phyloP scores from a whole-genome alignment of 2,329 filamentous ascomycete species.

The Colletotrichum destructivum region DNA sequence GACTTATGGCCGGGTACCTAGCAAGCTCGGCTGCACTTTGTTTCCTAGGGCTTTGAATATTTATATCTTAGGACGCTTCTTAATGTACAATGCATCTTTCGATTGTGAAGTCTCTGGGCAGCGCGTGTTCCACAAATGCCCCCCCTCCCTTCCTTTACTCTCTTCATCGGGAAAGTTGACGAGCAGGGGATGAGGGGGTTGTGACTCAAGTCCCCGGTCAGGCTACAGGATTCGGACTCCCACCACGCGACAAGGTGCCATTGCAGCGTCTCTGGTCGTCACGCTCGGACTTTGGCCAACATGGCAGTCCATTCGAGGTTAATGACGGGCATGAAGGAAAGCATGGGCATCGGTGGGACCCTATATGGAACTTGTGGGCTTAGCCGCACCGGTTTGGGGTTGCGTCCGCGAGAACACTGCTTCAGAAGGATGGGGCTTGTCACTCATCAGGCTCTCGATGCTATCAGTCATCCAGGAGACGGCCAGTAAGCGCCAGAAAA shows the following conservation, averaged over 20 bases:
- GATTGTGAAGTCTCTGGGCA: not conserved
- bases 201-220: conserved; percentile 15
- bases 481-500: too few relatives aligned
- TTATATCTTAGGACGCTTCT: not conserved
- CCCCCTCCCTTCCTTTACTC: not conserved
- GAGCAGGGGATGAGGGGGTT: not conserved
- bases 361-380: not conserved
- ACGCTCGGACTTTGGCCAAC: conserved; percentile 14
- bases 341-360: conserved; percentile 3
- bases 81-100: not conserved
- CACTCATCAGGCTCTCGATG: not conserved
- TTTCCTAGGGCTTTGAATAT: too few relatives aligned
- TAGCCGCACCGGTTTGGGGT: not conserved
- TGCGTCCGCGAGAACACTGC: not conserved
- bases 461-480: not conserved
- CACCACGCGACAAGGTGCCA: conserved; percentile 22
- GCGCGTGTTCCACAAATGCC: not conserved
- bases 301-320: not conserved
- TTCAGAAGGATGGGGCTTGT: not conserved
- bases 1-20: too few relatives aligned
- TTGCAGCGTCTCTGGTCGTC: not conserved
- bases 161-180: too few relatives aligned
- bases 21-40: not conserved
- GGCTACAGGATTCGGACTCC: not conserved
- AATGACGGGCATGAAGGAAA: conserved; percentile 2